A percentile compares a stretch with the other conserved stretches of the same genome.
Evolutionary conservation across 352 stramenopile genomes (phyloP).

Genomic region (Hyaloperonospora brassicae): DNA sequence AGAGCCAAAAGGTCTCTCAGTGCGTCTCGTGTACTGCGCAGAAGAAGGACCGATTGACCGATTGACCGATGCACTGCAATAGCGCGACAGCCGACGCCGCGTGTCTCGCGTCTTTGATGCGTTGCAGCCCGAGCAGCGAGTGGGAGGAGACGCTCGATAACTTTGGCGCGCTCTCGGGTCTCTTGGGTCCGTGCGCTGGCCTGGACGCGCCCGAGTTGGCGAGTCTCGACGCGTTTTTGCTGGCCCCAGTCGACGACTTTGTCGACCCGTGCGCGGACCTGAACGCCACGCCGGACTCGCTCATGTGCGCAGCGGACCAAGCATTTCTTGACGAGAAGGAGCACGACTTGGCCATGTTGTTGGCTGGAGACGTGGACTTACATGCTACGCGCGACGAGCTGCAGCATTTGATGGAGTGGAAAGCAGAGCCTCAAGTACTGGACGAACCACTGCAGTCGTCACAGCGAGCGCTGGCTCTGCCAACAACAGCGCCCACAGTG

Average conservation of each 20-base stretch:
- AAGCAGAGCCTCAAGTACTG: conserved; percentile 18
- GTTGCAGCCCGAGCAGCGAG: conserved; percentile 29
- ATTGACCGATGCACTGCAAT: too few relatives aligned
- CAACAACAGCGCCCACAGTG: not conserved
- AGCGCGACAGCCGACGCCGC: conserved; percentile 1
- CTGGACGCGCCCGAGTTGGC: conserved; percentile 46
- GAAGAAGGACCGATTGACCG: too few relatives aligned
- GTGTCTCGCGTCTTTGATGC: conserved; percentile 15
- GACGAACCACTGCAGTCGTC: conserved; percentile 1
- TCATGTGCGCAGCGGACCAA: conserved; percentile 19
- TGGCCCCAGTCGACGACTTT: conserved; percentile 54
- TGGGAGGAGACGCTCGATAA: conserved; percentile 35
- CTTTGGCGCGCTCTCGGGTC: conserved; percentile 13
- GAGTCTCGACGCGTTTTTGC: conserved; percentile 52
- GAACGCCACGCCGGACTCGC: conserved; percentile 25
- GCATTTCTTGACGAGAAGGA: conserved; percentile 22
- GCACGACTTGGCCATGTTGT: conserved; percentile 23
- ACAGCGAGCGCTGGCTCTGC: not conserved
- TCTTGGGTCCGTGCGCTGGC: conserved; percentile 9
- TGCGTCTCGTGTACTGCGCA: too few relatives aligned
- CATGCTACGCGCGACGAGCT: conserved; percentile 35
- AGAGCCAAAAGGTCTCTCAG: not conserved
- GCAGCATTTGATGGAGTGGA: conserved; percentile 32
- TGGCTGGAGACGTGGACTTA: conserved; percentile 23
- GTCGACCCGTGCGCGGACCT: conserved; percentile 37